Conservation (phyloP, 768 basidiomycete species). For the Sutorius australiensis region DNA sequence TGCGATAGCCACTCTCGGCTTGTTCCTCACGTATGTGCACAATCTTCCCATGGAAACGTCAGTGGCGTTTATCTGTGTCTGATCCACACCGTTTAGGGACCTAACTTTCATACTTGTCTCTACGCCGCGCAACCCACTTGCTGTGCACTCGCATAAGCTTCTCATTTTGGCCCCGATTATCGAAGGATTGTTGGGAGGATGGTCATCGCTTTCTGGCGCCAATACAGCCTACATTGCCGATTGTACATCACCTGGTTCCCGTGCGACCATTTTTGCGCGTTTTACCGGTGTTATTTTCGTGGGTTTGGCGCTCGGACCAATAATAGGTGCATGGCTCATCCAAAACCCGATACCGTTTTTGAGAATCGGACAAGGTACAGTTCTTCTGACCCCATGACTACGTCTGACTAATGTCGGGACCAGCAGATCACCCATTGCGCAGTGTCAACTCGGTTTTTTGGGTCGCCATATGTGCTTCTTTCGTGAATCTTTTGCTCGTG, state of each 20-base stretch:
- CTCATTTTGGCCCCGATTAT: constrained; percentile 74
- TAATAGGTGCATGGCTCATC: constrained; percentile 56
- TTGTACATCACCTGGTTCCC: constrained; percentile 81
- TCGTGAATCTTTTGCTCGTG: constrained; percentile 55
- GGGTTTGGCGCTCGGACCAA: constrained; percentile 77
- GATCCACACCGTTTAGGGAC: constrained; percentile 49
- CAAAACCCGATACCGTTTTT: constrained; percentile 37
- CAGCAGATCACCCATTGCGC: constrained; percentile 33
- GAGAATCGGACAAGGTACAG: constrained; percentile 24
- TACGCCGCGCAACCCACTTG: constrained; percentile 52
- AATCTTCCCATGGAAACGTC: constrained; percentile 17
- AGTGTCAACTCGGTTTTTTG: constrained; percentile 53
- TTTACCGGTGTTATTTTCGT: constrained; percentile 74
- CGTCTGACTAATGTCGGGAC: constrained; percentile 7
- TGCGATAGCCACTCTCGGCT: constrained; percentile 59
- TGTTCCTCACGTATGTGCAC: constrained; percentile 64
- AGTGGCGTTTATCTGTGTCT: neutral
- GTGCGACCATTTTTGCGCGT: constrained; percentile 62
- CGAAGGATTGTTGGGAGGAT: constrained; percentile 80
- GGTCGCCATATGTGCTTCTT: constrained; percentile 41
- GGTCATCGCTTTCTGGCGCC: constrained; percentile 61
- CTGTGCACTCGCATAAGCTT: constrained; percentile 65
- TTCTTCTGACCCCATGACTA: neutral
- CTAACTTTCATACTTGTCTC: constrained; percentile 77
- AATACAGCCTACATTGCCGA: constrained; percentile 68